Evolutionary conservation across 345 rosid genomes (phyloP).

Genomic region (Eutrema heterophyllum): DNA sequence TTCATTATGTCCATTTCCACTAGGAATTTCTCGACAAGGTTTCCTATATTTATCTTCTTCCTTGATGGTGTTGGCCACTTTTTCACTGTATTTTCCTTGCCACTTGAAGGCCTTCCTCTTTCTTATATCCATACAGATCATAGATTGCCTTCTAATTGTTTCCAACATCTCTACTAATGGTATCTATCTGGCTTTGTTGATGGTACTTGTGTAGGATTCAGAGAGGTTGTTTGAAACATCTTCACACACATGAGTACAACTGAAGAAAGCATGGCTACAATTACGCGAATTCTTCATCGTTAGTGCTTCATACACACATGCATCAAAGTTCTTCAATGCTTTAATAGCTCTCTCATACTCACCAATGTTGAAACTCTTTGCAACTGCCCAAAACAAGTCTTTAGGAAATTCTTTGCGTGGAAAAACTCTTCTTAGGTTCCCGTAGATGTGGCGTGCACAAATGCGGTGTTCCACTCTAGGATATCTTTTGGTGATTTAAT

Average conservation of each 20-base stretch:
- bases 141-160: background rate
- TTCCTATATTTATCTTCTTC: background rate
- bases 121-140: background rate
- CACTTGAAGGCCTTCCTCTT: background rate
- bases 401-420: background rate
- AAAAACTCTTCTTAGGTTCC: background rate
- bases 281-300: background rate
- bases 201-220: background rate
- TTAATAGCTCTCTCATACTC: background rate
- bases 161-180: background rate
- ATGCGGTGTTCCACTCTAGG: background rate
- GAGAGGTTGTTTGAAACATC: background rate
- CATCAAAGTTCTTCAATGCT: background rate
- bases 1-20: background rate
- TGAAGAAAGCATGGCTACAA: background rate
- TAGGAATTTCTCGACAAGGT: background rate
- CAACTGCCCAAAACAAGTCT: background rate
- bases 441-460: background rate
- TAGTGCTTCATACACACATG: background rate
- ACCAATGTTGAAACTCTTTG: background rate
- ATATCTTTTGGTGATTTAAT: too few species aligned
- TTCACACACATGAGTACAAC: background rate
- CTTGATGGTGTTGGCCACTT: background rate
- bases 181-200: background rate
- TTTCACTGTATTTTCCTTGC: background rate